Evolutionary conservation across 106 monocot species (phyloP).

Genomic region (Dactylorhiza incarnata): DNA sequence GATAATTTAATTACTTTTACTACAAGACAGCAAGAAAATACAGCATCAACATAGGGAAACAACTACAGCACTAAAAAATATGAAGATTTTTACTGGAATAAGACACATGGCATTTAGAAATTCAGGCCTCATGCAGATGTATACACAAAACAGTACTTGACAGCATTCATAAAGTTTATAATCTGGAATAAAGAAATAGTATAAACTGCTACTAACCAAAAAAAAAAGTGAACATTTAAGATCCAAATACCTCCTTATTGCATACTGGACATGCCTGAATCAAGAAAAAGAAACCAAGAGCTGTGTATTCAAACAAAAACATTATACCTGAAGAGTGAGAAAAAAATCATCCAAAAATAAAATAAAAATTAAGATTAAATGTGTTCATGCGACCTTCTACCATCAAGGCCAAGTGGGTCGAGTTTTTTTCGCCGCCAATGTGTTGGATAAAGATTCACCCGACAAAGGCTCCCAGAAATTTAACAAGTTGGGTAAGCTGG

Average conservation of each 20-base stretch:
- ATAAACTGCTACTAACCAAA: too few relatives aligned
- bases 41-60: not conserved
- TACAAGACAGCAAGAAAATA: too few relatives aligned
- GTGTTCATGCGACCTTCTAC: too few relatives aligned
- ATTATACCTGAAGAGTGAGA: not conserved
- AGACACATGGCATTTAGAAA: not conserved
- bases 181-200: too few relatives aligned
- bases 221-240: not conserved
- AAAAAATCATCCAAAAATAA: not conserved
- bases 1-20: too few relatives aligned
- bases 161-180: too few relatives aligned
- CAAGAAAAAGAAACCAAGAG: not conserved
- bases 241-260: slow-evolving; percentile 52
- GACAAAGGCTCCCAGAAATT: too few relatives aligned
- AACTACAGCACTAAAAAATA: not conserved
- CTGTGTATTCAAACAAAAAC: not conserved
- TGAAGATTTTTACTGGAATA: not conserved
- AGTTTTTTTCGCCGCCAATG: too few relatives aligned
- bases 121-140: not conserved
- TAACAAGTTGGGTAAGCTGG: too few relatives aligned
- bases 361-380: not conserved
- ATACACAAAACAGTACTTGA: not conserved
- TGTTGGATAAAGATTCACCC: too few relatives aligned
- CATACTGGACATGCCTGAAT: slow-evolving; percentile 55
- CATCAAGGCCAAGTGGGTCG: too few relatives aligned